Conservation (phyloP, 2,329 filamentous ascomycete genomes). For the Colletotrichum coccodes region DNA sequence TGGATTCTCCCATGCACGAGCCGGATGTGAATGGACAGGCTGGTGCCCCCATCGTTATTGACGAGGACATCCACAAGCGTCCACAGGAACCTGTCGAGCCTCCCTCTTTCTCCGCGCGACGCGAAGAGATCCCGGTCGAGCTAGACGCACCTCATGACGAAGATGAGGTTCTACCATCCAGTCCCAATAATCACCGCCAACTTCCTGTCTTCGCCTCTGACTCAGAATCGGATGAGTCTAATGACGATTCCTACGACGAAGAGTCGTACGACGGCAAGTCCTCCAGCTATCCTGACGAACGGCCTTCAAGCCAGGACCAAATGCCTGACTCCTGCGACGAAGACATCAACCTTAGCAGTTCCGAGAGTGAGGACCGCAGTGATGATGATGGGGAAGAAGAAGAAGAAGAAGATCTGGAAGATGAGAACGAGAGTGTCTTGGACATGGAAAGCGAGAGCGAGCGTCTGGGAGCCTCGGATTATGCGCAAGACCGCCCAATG, state of each 20-base stretch:
- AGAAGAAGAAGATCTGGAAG: conserved; percentile 37
- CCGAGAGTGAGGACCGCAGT: conserved; percentile 43
- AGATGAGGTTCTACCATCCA: neutral
- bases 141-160: conserved; percentile 16
- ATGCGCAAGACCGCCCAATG: neutral
- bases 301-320: neutral
- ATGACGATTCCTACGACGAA: neutral
- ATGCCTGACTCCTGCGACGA: conserved; percentile 7
- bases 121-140: neutral
- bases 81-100: neutral
- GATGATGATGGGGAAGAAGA: conserved; percentile 38
- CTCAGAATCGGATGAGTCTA: conserved; percentile 1
- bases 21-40: neutral
- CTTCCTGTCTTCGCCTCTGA: neutral
- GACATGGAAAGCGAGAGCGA: conserved; percentile 1
- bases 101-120: neutral
- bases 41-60: neutral
- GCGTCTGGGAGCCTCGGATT: neutral
- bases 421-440: conserved; percentile 24
- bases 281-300: conserved; percentile 7
- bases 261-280: neutral
- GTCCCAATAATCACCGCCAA: neutral
- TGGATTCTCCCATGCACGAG: neutral
- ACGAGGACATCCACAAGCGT: neutral
- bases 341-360: conserved; percentile 21